Evolutionary conservation across 768 basidiomycete genomes (phyloP).

Genomic region (Termitomyces sp.): DNA sequence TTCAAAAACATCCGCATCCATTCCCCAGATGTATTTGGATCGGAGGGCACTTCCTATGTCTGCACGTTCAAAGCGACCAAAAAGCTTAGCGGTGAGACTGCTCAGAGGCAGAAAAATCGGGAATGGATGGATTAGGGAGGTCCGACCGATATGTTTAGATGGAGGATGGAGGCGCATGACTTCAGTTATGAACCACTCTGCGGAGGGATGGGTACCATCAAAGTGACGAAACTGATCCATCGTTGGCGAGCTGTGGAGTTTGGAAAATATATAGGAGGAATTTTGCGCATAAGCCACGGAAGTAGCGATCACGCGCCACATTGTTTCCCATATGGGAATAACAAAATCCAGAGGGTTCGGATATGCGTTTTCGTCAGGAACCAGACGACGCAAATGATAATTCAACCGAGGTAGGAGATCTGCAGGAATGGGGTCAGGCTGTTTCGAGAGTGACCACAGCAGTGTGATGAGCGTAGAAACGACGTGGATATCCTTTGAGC

Average conservation of each 20-base stretch:
- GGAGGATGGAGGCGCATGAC: conserved; percentile 47
- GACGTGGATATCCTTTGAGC: conserved; percentile 24
- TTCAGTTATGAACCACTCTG: conserved; percentile 35
- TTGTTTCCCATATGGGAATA: conserved; percentile 55
- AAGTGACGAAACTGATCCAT: conserved; percentile 22
- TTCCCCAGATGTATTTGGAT: conserved; percentile 31
- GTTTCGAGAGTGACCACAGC: conserved; percentile 44
- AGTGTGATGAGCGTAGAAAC: conserved; percentile 38
- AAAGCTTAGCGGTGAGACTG: background rate
- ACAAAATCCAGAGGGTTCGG: conserved; percentile 44
- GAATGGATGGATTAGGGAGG: background rate
- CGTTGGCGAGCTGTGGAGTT: conserved; percentile 28
- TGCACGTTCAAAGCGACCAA: conserved; percentile 20
- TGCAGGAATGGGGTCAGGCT: conserved; percentile 21
- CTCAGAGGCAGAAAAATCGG: background rate
- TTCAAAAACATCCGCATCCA: conserved; percentile 32
- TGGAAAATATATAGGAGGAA: conserved; percentile 25
- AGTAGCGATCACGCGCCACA: conserved; percentile 56
- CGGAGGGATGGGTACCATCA: conserved; percentile 19
- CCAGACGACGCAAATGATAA: conserved; percentile 30
- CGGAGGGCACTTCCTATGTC: conserved; percentile 30
- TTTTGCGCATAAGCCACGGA: conserved; percentile 32
- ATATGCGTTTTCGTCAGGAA: conserved; percentile 27
- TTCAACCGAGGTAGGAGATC: conserved; percentile 29
- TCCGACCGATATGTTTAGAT: conserved; percentile 38